Base-by-base conservation (phyloP, 1,284 basidiomycete species). In the Gymnopus androsaceus region DNA sequence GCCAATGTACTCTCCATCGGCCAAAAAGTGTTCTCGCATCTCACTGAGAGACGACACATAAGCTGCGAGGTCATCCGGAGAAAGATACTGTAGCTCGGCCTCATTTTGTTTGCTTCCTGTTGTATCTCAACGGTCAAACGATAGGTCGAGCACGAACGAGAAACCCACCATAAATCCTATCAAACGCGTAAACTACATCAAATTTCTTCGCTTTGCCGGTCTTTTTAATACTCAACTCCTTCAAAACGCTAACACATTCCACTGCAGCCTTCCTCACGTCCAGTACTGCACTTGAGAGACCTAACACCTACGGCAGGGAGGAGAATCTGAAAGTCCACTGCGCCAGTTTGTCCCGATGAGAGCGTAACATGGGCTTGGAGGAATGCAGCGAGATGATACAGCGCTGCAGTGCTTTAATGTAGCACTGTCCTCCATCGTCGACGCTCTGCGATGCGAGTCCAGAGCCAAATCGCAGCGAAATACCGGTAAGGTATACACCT, bases 251-350 rank as follows among this genome's bases (percentile, higher is more conserved):
- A 15, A 98, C 69, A 45, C 87, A 85, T 45, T 80, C 79, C n/a
- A 88, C 67, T 4, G 88, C 87, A 21, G 83, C 84, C 49, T 78
- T 73, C 21, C 94, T 81, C 14, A 88, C 78, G 46, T 84, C 81
- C 0, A 64, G 56, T 62, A 84, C 81, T 1, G 65, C 31, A 63
- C 81, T 77, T 60, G 83, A 78, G 3, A 96, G 65, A 3, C 85
- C 83, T 8, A 89, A 77, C 1, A 98, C 72, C n/a, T 11, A 97
- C 66, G 0, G 87, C 78, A 0, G 95, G 95, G 1, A 98, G 66
- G 12, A 95, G 76, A 0, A 87, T 88, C 73, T 98, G 96, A 76
- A 95, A 96, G 69, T 98, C 85, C 0, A 87, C 66, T 25, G 78
- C 80, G 15, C 84, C 83, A 41, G 70, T 69, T 53, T 74, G 72